These are phyloP conservation scores for Rubus parviflorus DNA, from an alignment of 306 rosid genomes.

Conservation along the genomic window DNA sequence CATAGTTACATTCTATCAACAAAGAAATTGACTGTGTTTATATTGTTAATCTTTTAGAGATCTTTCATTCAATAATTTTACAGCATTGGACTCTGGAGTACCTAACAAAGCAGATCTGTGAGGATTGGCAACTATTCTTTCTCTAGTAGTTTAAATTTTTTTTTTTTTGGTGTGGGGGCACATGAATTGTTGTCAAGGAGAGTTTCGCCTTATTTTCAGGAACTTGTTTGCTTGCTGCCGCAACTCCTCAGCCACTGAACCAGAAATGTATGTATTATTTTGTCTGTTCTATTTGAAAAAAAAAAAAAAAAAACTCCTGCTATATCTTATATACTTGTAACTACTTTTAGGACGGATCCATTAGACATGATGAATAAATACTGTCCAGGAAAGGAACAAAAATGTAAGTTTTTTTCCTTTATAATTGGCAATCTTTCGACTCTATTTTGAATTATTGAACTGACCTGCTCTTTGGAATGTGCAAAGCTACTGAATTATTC, in stretches of 20 bases:
- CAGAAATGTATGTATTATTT: background rate
- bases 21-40: background rate
- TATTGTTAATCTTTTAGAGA: conserved; percentile 6
- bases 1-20: background rate
- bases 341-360: background rate
- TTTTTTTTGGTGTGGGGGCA: no score
- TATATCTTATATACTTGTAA: background rate
- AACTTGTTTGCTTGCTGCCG: conserved; percentile 24
- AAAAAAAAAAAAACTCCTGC: background rate
- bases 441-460: no score
- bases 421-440: background rate
- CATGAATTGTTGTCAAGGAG: background rate
- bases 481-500: no score
- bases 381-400: background rate
- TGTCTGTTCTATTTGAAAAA: no score
- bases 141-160: background rate
- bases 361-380: background rate
- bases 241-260: background rate
- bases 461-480: no score
- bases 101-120: background rate
- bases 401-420: background rate
- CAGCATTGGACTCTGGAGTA: background rate
- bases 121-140: background rate
- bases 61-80: conserved; percentile 19
- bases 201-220: background rate